Evolutionary conservation across 179 eudicot species (phyloP).

Genomic region (Beta macrorhiza): DNA sequence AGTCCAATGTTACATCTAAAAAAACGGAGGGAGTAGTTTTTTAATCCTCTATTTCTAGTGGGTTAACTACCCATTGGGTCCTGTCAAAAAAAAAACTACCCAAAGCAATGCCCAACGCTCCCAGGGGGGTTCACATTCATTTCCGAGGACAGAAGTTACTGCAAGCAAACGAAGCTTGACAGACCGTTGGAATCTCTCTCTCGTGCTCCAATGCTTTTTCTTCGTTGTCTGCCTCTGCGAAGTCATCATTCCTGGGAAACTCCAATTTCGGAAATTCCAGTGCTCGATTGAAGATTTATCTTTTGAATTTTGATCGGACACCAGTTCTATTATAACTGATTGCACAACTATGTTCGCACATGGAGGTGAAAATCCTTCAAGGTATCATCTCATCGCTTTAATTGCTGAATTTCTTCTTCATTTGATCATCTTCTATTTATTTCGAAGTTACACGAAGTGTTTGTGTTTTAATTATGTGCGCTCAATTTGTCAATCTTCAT

Average conservation of each 20-base stretch:
- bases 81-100: no score
- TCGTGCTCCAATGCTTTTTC: background rate
- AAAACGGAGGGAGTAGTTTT: no score
- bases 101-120: no score
- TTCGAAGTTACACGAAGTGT: background rate
- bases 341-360: slow-evolving; percentile 19
- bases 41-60: no score
- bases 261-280: slow-evolving; percentile 8
- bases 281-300: background rate
- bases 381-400: slow-evolving; percentile 16
- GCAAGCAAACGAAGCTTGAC: background rate
- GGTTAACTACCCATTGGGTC: no score
- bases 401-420: background rate
- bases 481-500: background rate
- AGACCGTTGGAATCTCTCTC: background rate
- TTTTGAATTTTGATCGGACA: background rate
- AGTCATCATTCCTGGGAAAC: no score
- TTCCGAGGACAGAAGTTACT: no score
- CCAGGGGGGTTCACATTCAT: no score
- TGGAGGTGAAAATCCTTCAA: slow-evolving; percentile 29
- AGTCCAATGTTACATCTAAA: no score
- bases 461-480: background rate
- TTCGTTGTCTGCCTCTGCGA: background rate
- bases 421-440: background rate
- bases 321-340: background rate